Evolutionary conservation across 73 alveolate genomes (phyloP).

Genomic region (Diophrys sp.): DNA sequence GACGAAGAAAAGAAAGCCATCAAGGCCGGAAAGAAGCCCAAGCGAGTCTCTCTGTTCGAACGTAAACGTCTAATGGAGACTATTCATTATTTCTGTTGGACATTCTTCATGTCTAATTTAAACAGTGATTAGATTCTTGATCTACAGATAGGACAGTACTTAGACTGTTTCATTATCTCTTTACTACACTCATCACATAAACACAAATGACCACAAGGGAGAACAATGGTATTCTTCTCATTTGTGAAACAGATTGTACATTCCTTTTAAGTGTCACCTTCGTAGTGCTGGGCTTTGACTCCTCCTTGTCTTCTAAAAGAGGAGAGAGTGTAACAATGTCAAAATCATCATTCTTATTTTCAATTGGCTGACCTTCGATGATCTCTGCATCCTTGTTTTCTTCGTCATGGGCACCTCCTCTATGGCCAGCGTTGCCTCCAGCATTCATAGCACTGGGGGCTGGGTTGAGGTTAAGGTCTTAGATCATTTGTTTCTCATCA

Average conservation of each 20-base stretch:
- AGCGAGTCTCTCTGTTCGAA: no score
- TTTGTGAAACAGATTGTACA: conserved; percentile 18
- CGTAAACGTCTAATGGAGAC: no score
- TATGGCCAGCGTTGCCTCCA: background rate
- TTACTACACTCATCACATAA: conserved; percentile 19
- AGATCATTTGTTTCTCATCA: conserved; percentile 7
- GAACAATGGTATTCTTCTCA: background rate
- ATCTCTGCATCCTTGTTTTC: background rate
- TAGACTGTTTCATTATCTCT: conserved; percentile 2
- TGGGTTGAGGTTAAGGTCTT: background rate
- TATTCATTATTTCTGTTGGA: background rate
- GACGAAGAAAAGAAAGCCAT: no score
- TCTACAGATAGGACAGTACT: conserved; percentile 23
- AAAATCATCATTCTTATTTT: background rate
- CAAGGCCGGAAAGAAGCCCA: no score
- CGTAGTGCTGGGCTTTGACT: background rate
- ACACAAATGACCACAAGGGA: conserved; percentile 26
- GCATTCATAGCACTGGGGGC: background rate
- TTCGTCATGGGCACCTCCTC: background rate
- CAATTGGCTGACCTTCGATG: background rate
- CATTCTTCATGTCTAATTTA: conserved; percentile 7
- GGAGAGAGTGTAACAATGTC: no score
- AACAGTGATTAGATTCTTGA: background rate
- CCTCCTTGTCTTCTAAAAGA: background rate
- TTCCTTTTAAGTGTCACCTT: conserved; percentile 3